Evolutionary conservation across 192 early-diverging fungal genomes (phyloP).

Genomic region (Backusella parvicylindrica): DNA sequence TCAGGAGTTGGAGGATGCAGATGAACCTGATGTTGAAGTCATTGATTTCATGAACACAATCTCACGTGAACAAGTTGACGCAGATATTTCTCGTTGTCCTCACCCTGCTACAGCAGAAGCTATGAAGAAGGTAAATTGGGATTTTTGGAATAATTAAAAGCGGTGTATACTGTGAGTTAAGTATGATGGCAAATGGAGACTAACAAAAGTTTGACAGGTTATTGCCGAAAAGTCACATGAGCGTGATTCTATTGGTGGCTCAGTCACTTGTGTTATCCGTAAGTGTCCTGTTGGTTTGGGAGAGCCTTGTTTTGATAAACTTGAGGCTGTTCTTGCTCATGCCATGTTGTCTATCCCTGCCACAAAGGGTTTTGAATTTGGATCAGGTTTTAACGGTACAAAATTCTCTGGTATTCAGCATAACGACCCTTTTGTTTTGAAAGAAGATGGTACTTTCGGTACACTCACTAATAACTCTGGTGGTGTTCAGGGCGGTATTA

Average conservation of each 20-base stretch:
- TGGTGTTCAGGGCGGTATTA: constrained; percentile 96
- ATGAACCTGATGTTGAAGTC: constrained; percentile 49
- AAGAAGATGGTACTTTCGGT: constrained; percentile 60
- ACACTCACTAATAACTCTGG: constrained; percentile 94
- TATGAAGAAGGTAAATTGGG: constrained; percentile 71
- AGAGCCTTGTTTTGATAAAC: constrained; percentile 98
- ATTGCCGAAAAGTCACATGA: constrained; percentile 77
- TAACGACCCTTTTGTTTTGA: constrained; percentile 86
- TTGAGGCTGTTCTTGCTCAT: constrained; percentile 94
- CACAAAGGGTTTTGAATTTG: constrained; percentile 98
- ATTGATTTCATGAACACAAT: constrained; percentile 65
- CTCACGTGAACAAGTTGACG: constrained; percentile 72
- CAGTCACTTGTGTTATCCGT: constrained; percentile 94
- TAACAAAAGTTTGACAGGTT: constrained; percentile 38
- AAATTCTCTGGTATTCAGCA: constrained; percentile 84
- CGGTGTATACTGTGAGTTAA: neutral
- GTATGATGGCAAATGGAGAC: neutral
- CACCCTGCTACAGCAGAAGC: constrained; percentile 62
- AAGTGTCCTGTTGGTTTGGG: constrained; percentile 89
- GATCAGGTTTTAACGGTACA: constrained; percentile 89
- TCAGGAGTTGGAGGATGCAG: constrained; percentile 42
- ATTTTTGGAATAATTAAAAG: neutral
- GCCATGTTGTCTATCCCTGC: constrained; percentile 99
- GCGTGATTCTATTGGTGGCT: constrained; percentile 93
- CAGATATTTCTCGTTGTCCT: constrained; percentile 88